These are phyloP conservation scores for Boletus huronensis DNA, from an alignment of 768 basidiomycete species.

Conservation along the genomic window DNA sequence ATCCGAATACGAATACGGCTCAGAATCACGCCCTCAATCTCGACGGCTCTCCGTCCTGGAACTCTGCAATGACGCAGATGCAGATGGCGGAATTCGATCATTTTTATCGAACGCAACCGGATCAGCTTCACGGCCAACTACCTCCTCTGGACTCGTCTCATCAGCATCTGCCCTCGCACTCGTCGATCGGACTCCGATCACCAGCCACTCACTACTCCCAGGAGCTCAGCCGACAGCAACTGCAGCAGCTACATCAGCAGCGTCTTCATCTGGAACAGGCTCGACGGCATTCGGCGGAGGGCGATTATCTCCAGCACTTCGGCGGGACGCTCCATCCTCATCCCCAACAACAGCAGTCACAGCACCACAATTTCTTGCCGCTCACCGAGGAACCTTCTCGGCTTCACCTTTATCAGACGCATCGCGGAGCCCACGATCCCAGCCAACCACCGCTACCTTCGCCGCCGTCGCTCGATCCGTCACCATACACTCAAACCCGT, in stretches of 20 bases:
- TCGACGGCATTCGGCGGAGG: conserved; percentile 34
- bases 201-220: conserved; percentile 42
- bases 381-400: conserved; percentile 30
- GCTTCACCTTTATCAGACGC: conserved; percentile 34
- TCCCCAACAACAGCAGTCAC: conserved; percentile 25
- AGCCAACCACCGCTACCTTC: conserved; percentile 26
- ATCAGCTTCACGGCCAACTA: conserved; percentile 40
- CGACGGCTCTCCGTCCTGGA: conserved; percentile 83
- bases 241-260: conserved; percentile 36
- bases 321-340: conserved; percentile 33
- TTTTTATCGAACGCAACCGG: conserved; percentile 40
- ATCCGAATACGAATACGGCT: conserved; percentile 60
- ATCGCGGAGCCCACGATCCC: conserved; percentile 34
- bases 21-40: conserved; percentile 75
- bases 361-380: conserved; percentile 26
- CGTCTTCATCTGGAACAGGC: conserved; percentile 35
- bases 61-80: conserved; percentile 74
- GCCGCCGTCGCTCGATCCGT: conserved; percentile 35
- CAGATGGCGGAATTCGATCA: conserved; percentile 43
- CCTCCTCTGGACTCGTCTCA: conserved; percentile 44
- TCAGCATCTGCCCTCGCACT: conserved; percentile 48
- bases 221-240: conserved; percentile 46
- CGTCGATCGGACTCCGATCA: conserved; percentile 43
- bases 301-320: conserved; percentile 38
- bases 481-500: conserved; percentile 24